These are phyloP conservation scores for Annulohypoxylon bovei DNA, from an alignment of 495 filamentous ascomycete species.

Conservation along the genomic window DNA sequence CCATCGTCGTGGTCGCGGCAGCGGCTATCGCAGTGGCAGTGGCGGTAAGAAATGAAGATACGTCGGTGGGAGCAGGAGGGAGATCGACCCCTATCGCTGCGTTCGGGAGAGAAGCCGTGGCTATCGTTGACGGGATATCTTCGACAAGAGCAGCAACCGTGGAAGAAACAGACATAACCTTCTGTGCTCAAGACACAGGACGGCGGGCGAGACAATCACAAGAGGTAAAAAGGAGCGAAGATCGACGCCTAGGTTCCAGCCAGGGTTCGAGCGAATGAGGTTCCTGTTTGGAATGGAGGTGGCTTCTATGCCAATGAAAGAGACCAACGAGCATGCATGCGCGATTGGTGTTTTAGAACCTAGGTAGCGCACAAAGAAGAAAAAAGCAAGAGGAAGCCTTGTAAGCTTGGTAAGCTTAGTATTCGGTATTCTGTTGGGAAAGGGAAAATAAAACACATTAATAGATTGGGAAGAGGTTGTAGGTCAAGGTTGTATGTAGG, in stretches of 20 bases:
- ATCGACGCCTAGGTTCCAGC: slow-evolving; percentile 42
- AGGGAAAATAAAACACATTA: slow-evolving; percentile 3
- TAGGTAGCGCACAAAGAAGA: slow-evolving; percentile 17
- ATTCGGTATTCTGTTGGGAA: slow-evolving; percentile 6
- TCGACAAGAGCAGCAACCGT: slow-evolving; percentile 26
- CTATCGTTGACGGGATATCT: slow-evolving; percentile 37
- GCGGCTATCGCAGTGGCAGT: slow-evolving; percentile 48
- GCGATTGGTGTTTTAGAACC: background rate
- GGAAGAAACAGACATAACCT: slow-evolving; percentile 42
- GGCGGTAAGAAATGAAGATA: slow-evolving; percentile 45
- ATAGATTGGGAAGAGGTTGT: slow-evolving; percentile 9
- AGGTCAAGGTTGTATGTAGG: slow-evolving; percentile 17
- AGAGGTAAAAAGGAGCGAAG: slow-evolving; percentile 26
- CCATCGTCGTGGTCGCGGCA: slow-evolving; percentile 33
- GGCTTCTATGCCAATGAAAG: slow-evolving; percentile 14
- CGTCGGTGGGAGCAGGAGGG: slow-evolving; percentile 40
- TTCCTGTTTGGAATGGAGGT: slow-evolving; percentile 10
- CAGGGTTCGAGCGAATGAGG: slow-evolving; percentile 30
- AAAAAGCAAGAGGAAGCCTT: background rate
- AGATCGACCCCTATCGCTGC: slow-evolving; percentile 45
- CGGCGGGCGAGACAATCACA: slow-evolving; percentile 4
- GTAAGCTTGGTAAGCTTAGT: slow-evolving; percentile 5
- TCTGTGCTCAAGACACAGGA: slow-evolving; percentile 24
- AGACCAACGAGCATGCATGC: background rate
- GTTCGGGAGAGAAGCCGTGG: slow-evolving; percentile 41